phyloP scores from a whole-genome alignment of 2,329 filamentous ascomycete species.

The Hymenoscyphus linearis region DNA sequence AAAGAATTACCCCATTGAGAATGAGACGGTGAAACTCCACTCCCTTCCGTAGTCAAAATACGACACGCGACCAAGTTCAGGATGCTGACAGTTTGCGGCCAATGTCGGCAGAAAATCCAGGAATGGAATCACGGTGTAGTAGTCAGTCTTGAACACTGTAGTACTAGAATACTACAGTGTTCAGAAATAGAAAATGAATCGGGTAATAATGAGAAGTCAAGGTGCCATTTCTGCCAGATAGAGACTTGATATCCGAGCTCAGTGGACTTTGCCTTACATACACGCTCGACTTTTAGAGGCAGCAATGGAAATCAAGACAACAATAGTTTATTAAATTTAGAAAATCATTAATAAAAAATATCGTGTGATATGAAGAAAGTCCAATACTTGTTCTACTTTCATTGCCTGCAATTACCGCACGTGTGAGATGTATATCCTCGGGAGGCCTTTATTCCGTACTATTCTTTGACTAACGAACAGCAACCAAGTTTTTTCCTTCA shows the following conservation, averaged over 20 bases:
- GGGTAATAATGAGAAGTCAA: neutral
- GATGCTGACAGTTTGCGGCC: neutral
- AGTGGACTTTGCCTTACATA: neutral
- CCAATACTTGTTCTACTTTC: neutral
- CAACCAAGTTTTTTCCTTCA: neutral
- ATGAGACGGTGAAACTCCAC: too few species aligned
- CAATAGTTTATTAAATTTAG: neutral
- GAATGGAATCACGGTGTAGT: neutral
- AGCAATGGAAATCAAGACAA: neutral
- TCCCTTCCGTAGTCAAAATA: neutral
- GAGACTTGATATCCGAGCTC: neutral
- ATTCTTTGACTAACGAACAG: neutral
- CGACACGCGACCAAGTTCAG: neutral
- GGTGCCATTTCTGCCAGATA: neutral
- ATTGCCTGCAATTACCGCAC: neutral
- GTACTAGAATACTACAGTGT: neutral
- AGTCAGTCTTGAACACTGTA: neutral
- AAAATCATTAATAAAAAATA: neutral
- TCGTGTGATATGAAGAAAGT: neutral
- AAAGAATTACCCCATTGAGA: neutral
- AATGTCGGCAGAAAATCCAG: neutral
- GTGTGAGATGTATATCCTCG: neutral
- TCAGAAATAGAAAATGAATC: neutral
- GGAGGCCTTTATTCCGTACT: neutral
- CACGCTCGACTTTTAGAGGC: neutral